Evolutionary conservation across 768 basidiomycete genomes (phyloP).

Genomic region (Holtermanniella nyarrowii): DNA sequence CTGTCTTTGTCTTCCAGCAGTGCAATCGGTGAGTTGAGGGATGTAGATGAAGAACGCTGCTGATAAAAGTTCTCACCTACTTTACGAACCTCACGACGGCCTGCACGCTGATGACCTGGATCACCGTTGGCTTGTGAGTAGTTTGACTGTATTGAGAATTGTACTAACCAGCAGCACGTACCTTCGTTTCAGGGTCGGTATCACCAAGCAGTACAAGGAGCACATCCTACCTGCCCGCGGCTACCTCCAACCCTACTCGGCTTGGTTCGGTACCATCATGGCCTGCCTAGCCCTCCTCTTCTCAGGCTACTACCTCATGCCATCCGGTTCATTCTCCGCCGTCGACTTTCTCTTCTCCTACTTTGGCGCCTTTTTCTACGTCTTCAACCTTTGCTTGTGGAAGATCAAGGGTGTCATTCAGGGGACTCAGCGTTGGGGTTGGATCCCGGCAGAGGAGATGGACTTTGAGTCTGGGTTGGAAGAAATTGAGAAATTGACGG

Average conservation of each 20-base stretch:
- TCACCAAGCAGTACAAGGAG: conserved; percentile 17
- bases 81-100: conserved; percentile 17
- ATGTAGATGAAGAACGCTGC: neutral
- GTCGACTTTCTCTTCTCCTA: conserved; percentile 16
- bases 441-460: conserved; percentile 8
- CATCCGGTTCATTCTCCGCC: conserved; percentile 6
- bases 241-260: conserved; percentile 8
- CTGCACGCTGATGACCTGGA: conserved; percentile 22
- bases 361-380: conserved; percentile 13
- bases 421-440: neutral
- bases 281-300: conserved; percentile 9
- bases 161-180: conserved; percentile 9
- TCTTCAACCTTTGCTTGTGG: conserved; percentile 6
- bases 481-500: conserved; percentile 13
- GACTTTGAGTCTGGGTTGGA: conserved; percentile 10
- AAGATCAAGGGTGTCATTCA: conserved; percentile 6
- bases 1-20: conserved; percentile 18
- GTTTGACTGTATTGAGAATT: no score
- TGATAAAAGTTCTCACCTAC: conserved; percentile 7
- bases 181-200: conserved; percentile 22
- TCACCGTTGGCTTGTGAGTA: conserved; percentile 11
- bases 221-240: conserved; percentile 10
- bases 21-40: neutral
- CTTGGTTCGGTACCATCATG: conserved; percentile 1
- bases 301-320: conserved; percentile 12